phyloP scores from a whole-genome alignment of 2,329 filamentous ascomycete species.

The Albifimbria verrucaria region DNA sequence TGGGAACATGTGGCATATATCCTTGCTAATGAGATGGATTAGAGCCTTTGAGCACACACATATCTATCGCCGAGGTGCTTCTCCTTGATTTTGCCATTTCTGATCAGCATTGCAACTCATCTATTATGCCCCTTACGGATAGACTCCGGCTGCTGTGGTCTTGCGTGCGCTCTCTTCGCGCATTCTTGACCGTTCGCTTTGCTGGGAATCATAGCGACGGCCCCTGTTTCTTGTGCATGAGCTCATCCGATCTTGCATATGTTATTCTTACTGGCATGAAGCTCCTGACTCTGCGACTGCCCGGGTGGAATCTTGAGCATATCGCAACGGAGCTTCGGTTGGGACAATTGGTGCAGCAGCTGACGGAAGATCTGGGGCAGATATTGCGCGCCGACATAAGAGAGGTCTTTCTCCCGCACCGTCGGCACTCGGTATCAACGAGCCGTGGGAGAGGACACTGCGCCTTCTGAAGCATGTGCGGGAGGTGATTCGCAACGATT shows the following conservation, averaged over 20 bases:
- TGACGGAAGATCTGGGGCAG: conserved; percentile 17
- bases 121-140: conserved; percentile 31
- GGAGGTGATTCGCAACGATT: conserved; percentile 5
- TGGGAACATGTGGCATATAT: not conserved
- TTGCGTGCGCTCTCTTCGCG: conserved; percentile 37
- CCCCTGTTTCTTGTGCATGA: conserved; percentile 36
- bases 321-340: conserved; percentile 34
- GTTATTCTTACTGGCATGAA: conserved; percentile 43
- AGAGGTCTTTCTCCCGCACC: not conserved
- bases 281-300: conserved; percentile 40
- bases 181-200: conserved; percentile 37
- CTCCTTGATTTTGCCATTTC: conserved; percentile 44
- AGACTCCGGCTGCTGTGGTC: conserved; percentile 44
- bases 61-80: conserved; percentile 42
- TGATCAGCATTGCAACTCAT: conserved; percentile 28
- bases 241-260: conserved; percentile 45
- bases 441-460: not conserved
- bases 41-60: conserved; percentile 39
- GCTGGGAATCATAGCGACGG: conserved; percentile 27
- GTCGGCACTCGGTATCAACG: not conserved
- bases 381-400: not conserved
- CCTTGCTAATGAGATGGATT: not conserved
- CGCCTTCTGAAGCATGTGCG: conserved; percentile 10
- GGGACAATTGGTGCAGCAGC: conserved; percentile 2
- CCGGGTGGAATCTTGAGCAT: conserved; percentile 42